phyloP scores from a whole-genome alignment of 2,329 filamentous ascomycete genomes.

The Teratosphaeria epicoccoides region DNA sequence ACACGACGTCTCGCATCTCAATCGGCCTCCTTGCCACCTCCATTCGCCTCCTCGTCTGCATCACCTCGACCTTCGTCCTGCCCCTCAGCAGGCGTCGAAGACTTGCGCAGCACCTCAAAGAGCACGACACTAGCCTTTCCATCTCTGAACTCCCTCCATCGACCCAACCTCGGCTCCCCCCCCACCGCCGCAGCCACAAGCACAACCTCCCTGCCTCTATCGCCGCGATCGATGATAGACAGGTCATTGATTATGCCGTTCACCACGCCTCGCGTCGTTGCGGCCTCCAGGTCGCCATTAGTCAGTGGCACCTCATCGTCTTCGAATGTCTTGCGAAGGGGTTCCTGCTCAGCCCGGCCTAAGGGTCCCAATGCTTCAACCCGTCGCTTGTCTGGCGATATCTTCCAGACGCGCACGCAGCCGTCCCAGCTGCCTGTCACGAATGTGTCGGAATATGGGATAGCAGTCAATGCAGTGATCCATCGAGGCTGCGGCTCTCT shows the following conservation, averaged over 20 bases:
- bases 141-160: constrained; percentile 56
- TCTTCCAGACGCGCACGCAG: constrained; percentile 70
- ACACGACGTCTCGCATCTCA: not conserved
- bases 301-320: constrained; percentile 9
- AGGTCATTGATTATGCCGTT: constrained; percentile 82
- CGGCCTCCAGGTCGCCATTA: constrained; percentile 7
- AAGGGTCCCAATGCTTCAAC: constrained; percentile 59
- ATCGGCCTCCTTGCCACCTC: constrained; percentile 4
- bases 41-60: not conserved
- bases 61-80: not conserved
- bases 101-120: constrained; percentile 58
- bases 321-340: constrained; percentile 8
- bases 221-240: constrained; percentile 73
- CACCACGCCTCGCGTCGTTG: constrained; percentile 28
- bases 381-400: constrained; percentile 71
- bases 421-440: constrained; percentile 94
- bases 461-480: constrained; percentile 77
- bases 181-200: constrained; percentile 79
- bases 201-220: constrained; percentile 60
- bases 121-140: constrained; percentile 78
- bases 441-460: constrained; percentile 85
- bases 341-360: constrained; percentile 27
- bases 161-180: constrained; percentile 73
- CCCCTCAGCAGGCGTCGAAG: not conserved
- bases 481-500: constrained; percentile 52